These are phyloP conservation scores for Stephanodiscus minutulus DNA, from an alignment of 108 stramenopile genomes.

Conservation along the genomic window DNA sequence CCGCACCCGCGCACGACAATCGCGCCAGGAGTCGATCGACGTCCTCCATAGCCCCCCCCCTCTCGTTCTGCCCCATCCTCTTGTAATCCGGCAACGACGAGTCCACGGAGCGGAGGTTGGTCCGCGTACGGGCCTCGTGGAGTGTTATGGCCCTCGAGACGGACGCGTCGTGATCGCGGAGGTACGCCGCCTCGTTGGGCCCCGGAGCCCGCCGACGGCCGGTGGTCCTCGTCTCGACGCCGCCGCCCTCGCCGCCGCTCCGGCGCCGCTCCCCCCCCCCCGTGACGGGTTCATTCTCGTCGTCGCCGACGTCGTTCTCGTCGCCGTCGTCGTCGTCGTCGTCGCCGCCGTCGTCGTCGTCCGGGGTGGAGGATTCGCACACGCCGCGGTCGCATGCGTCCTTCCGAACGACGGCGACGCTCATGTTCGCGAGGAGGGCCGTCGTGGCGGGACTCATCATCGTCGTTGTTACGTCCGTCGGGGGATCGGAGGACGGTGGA, in stretches of 20 bases:
- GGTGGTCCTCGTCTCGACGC: too few relatives aligned
- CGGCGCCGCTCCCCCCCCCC: too few relatives aligned
- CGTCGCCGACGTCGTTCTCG: not conserved
- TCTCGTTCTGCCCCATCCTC: not conserved
- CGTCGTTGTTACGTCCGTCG: conserved; percentile 8
- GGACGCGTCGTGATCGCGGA: not conserved
- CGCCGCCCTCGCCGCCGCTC: too few relatives aligned
- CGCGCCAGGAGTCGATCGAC: not conserved
- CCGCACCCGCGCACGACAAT: not conserved
- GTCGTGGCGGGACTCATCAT: conserved; percentile 28
- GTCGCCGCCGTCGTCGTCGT: not conserved
- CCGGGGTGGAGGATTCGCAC: too few relatives aligned
- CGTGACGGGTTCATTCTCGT: too few relatives aligned
- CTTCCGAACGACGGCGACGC: not conserved
- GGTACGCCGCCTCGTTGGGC: not conserved
- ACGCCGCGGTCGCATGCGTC: too few relatives aligned
- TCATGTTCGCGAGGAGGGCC: conserved; percentile 25
- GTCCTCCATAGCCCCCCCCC: not conserved
- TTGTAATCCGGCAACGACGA: not conserved
- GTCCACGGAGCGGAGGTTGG: not conserved
- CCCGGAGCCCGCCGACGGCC: too few relatives aligned
- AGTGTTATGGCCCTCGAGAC: not conserved
- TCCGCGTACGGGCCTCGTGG: not conserved
- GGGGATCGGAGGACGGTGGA: not conserved
- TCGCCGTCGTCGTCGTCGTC: not conserved